phyloP scores from a whole-genome alignment of 306 rosid genomes.

The Coriaria nepalensis region DNA sequence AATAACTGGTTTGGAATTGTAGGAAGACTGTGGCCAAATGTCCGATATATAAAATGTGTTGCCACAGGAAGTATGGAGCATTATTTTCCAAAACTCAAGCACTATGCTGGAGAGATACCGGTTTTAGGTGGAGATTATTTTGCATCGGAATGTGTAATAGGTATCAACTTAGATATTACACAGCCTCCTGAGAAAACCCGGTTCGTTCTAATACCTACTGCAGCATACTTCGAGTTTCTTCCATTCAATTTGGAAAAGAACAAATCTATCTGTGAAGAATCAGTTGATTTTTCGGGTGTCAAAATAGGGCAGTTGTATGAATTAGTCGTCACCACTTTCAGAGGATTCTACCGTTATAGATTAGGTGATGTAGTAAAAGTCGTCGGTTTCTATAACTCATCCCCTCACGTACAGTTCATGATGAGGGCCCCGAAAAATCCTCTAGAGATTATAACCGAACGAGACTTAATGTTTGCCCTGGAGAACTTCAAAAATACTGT shows the following conservation, averaged over 20 bases:
- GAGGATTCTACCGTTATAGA: conserved; percentile 50
- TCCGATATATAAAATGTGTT: conserved; percentile 40
- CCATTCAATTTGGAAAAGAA: conserved; percentile 34
- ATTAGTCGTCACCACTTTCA: conserved; percentile 43
- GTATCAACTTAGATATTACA: conserved; percentile 38
- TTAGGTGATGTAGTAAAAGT: conserved; percentile 56
- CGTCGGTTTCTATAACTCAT: conserved; percentile 38
- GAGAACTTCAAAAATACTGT: conserved; percentile 28
- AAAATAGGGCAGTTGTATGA: conserved; percentile 64
- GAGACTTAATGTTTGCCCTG: conserved; percentile 34
- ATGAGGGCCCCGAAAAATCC: conserved; percentile 48
- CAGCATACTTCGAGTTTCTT: conserved; percentile 68
- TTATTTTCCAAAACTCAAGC: conserved; percentile 38
- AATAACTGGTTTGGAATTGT: conserved; percentile 41
- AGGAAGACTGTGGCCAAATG: conserved; percentile 38
- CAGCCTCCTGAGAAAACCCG: conserved; percentile 41
- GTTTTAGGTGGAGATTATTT: conserved; percentile 48
- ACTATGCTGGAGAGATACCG: conserved; percentile 44
- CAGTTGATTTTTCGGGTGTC: conserved; percentile 30
- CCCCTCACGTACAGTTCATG: conserved; percentile 43
- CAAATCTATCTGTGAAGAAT: conserved; percentile 19
- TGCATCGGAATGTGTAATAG: conserved; percentile 51
- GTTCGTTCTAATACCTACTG: conserved; percentile 43
- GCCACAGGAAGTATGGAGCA: conserved; percentile 55
- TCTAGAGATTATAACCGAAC: conserved; percentile 41